These are phyloP conservation scores for Polygonum maritimum DNA, from an alignment of 148 eudicot genomes.

Conservation along the genomic window DNA sequence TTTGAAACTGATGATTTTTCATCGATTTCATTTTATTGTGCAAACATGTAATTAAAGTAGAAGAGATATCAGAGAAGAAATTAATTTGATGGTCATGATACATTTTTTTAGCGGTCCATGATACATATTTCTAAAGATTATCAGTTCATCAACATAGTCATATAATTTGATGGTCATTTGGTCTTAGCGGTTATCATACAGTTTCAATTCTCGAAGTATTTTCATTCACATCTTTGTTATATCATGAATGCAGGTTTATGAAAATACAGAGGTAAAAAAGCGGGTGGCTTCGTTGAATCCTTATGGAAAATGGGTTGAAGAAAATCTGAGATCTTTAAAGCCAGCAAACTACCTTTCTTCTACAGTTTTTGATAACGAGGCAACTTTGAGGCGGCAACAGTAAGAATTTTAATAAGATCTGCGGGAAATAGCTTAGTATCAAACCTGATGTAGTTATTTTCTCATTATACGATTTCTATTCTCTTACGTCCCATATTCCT, in stretches of 20 bases:
- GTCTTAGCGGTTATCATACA: neutral
- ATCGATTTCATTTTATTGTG: neutral
- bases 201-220: neutral
- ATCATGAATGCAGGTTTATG: constrained; percentile 57
- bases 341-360: constrained; percentile 65
- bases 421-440: neutral
- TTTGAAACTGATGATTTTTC: neutral
- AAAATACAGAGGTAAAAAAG: constrained; percentile 96
- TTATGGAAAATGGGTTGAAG: constrained; percentile 88
- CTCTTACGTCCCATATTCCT: neutral
- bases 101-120: neutral
- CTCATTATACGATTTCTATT: neutral
- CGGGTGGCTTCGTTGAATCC: constrained; percentile 73
- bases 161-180: neutral
- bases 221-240: neutral
- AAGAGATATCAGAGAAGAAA: neutral
- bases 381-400: constrained; percentile 85
- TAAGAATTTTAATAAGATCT: constrained; percentile 30
- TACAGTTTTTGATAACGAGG: constrained; percentile 64
- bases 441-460: neutral
- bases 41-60: neutral
- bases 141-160: neutral
- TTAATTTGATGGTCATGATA: neutral
- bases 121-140: neutral
- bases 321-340: constrained; percentile 62